A percentile compares a stretch with the other conserved stretches of the same genome.
These are phyloP conservation scores for Casuarina glauca DNA, from an alignment of 306 rosid genomes.

Conservation along the genomic window DNA sequence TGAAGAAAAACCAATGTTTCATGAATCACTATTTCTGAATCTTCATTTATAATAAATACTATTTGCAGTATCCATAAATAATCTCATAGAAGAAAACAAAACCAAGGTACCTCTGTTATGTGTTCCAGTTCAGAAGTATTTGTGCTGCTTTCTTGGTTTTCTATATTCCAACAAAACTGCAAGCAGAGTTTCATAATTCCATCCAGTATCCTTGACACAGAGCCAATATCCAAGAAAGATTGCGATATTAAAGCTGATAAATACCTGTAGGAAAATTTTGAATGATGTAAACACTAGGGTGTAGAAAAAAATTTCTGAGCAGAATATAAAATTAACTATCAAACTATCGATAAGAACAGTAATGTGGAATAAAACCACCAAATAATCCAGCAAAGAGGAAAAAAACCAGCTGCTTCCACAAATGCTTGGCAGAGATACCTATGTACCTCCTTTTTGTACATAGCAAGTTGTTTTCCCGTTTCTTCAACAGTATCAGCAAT, in stretches of 20 bases:
- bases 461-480: neutral
- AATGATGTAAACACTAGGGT: slow-evolving; percentile 16
- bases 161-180: slow-evolving; percentile 88
- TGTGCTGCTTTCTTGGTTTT: slow-evolving; percentile 76
- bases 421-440: slow-evolving; percentile 1
- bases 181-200: slow-evolving; percentile 96
- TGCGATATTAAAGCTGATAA: slow-evolving; percentile 90
- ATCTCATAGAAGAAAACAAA: neutral
- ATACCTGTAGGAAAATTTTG: slow-evolving; percentile 51
- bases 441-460: neutral
- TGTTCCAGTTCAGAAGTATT: slow-evolving; percentile 82
- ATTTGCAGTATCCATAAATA: neutral
- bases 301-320: slow-evolving; percentile 6
- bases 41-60: slow-evolving; percentile 12
- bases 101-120: slow-evolving; percentile 76
- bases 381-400: slow-evolving; percentile 11
- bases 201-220: slow-evolving; percentile 95
- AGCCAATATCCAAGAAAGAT: slow-evolving; percentile 94
- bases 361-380: slow-evolving; percentile 26
- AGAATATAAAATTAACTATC: slow-evolving; percentile 2
- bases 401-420: neutral
- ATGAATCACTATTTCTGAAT: slow-evolving; percentile 9
- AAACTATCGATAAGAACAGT: neutral
- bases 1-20: slow-evolving; percentile 12
- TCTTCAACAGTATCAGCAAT: neutral